Conservation (phyloP, 805 yeast species). For the Komagataella phaffii region DNA sequence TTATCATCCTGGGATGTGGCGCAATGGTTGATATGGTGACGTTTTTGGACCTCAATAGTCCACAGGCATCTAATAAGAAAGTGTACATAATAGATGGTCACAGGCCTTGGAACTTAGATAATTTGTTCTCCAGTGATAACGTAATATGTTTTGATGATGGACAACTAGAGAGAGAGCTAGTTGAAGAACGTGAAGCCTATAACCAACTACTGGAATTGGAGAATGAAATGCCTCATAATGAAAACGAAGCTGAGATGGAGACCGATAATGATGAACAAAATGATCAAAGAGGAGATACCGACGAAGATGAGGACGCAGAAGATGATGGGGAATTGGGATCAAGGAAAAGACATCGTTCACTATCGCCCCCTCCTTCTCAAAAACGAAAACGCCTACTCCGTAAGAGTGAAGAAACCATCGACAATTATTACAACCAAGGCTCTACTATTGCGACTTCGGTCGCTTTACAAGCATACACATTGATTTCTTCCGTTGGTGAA, state of each 20-base stretch:
- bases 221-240: slow-evolving; percentile 21
- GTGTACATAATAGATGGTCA: slow-evolving; percentile 84
- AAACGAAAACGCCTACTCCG: slow-evolving; percentile 26
- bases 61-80: slow-evolving; percentile 39
- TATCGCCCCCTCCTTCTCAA: slow-evolving; percentile 17
- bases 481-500: slow-evolving; percentile 74
- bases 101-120: slow-evolving; percentile 94
- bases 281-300: slow-evolving; percentile 17
- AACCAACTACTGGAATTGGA: slow-evolving; percentile 27
- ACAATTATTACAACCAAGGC: slow-evolving; percentile 75
- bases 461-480: slow-evolving; percentile 68
- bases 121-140: slow-evolving; percentile 69
- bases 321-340: slow-evolving; percentile 14
- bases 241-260: slow-evolving; percentile 18
- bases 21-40: slow-evolving; percentile 78
- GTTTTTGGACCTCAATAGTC: slow-evolving; percentile 50
- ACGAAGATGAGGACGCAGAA: slow-evolving; percentile 12
- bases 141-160: slow-evolving; percentile 87
- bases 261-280: slow-evolving; percentile 17
- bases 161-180: slow-evolving; percentile 42
- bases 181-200: slow-evolving; percentile 50
- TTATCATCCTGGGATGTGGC: slow-evolving; percentile 84
- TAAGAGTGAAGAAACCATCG: slow-evolving; percentile 41
- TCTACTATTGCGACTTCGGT: slow-evolving; percentile 63
- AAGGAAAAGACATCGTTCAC: slow-evolving; percentile 16